Evolutionary conservation across 495 filamentous ascomycete species (phyloP).

Genomic region (Trichoderma asperelloides): DNA sequence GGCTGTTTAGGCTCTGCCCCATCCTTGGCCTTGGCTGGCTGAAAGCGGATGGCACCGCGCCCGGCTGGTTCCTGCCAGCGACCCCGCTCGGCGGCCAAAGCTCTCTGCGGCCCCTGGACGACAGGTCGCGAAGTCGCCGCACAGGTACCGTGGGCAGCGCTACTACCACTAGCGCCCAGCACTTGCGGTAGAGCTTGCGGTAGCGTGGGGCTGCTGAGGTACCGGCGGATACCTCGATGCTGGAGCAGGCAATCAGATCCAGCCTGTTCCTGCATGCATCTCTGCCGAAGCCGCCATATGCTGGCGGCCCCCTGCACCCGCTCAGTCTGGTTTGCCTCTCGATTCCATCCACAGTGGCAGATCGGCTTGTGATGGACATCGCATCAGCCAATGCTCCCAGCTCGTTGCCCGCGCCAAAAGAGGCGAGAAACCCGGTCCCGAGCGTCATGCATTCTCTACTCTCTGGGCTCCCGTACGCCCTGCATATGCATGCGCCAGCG

Average conservation of each 20-base stretch:
- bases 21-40: not conserved
- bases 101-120: not conserved
- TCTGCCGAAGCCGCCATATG: not conserved
- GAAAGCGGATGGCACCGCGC: constrained; percentile 7
- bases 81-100: constrained; percentile 3
- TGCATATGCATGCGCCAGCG: not conserved
- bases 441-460: too few relatives aligned
- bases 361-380: not conserved
- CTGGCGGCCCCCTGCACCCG: not conserved
- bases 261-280: constrained; percentile 1
- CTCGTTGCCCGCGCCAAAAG: too few relatives aligned
- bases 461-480: too few relatives aligned
- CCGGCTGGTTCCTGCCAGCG: not conserved
- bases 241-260: not conserved
- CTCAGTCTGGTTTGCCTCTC: not conserved
- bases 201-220: not conserved
- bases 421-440: too few relatives aligned
- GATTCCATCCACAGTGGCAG: not conserved
- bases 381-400: too few relatives aligned
- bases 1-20: not conserved
- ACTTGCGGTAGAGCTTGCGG: not conserved
- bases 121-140: not conserved
- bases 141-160: not conserved
- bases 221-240: not conserved
- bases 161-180: not conserved